Percentiles rank a stretch among this genome's conserved stretches.
phyloP scores from a whole-genome alignment of 495 filamentous ascomycete species.

The Hypomontagnella submonticulosa region DNA sequence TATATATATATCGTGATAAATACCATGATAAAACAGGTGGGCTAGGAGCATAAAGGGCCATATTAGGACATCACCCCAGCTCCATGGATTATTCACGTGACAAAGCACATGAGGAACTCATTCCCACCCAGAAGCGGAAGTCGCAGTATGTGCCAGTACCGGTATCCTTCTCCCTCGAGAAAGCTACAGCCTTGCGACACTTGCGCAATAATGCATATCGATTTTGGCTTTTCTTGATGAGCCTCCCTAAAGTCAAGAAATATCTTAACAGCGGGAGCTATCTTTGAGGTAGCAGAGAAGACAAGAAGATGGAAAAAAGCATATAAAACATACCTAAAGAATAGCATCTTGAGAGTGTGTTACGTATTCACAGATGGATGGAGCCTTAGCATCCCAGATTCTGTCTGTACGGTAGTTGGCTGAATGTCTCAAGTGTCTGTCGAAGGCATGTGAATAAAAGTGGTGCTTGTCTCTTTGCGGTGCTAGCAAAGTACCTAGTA shows the following conservation, averaged over 20 bases:
- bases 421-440: constrained; percentile 1
- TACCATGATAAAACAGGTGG: background rate
- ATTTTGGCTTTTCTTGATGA: no score
- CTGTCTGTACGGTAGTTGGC: constrained; percentile 3
- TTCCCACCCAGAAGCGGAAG: background rate
- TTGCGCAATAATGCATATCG: background rate
- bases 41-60: background rate
- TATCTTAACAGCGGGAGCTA: background rate
- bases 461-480: no score
- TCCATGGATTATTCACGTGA: constrained; percentile 22
- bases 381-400: constrained; percentile 13
- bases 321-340: constrained; percentile 63
- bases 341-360: constrained; percentile 58
- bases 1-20: background rate
- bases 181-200: background rate
- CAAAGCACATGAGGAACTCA: constrained; percentile 2
- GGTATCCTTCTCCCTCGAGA: background rate
- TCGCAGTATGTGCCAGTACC: background rate
- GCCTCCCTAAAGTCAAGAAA: background rate
- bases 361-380: background rate
- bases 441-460: constrained; percentile 1
- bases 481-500: no score
- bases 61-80: background rate
- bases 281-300: background rate
- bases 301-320: background rate